Percentiles rank a stretch among this genome's conserved stretches.
phyloP scores from a whole-genome alignment of 148 eudicot species.

The Beta vulgaris region DNA sequence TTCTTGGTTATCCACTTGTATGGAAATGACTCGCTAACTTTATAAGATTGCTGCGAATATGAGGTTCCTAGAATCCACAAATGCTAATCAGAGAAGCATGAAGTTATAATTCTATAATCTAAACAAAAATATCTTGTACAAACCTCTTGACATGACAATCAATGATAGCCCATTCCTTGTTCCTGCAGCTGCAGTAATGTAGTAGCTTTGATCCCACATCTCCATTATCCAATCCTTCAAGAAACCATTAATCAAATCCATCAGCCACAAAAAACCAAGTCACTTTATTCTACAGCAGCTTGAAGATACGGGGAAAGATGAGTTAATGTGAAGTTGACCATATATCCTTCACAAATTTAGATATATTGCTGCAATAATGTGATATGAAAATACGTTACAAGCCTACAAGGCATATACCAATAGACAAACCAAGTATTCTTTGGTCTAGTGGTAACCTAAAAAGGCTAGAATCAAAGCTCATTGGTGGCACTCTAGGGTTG shows the following conservation, averaged over 20 bases:
- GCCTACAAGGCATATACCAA: neutral
- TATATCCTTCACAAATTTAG: neutral
- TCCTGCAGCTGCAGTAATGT: slow-evolving; percentile 84
- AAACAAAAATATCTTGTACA: neutral
- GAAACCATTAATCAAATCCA: neutral
- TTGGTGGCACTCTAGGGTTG: too few species aligned
- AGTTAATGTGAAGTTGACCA: neutral
- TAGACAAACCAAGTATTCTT: too few species aligned
- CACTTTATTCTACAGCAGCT: neutral
- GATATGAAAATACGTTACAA: neutral
- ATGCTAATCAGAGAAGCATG: neutral
- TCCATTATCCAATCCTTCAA: slow-evolving; percentile 94
- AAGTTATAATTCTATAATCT: neutral
- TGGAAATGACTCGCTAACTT: slow-evolving; percentile 92
- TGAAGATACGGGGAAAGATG: neutral
- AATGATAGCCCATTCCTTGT: slow-evolving; percentile 73
- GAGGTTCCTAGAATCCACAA: slow-evolving; percentile 50
- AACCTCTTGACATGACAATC: slow-evolving; percentile 91
- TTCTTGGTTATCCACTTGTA: slow-evolving; percentile 91
- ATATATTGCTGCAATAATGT: neutral
- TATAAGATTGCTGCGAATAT: slow-evolving; percentile 84
- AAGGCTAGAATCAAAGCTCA: too few species aligned
- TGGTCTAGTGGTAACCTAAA: too few species aligned
- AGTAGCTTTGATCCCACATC: slow-evolving; percentile 85
- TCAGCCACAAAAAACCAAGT: neutral